These are phyloP conservation scores for Globisporangium heterothallicum DNA, from an alignment of 352 stramenopile species.

Conservation along the genomic window DNA sequence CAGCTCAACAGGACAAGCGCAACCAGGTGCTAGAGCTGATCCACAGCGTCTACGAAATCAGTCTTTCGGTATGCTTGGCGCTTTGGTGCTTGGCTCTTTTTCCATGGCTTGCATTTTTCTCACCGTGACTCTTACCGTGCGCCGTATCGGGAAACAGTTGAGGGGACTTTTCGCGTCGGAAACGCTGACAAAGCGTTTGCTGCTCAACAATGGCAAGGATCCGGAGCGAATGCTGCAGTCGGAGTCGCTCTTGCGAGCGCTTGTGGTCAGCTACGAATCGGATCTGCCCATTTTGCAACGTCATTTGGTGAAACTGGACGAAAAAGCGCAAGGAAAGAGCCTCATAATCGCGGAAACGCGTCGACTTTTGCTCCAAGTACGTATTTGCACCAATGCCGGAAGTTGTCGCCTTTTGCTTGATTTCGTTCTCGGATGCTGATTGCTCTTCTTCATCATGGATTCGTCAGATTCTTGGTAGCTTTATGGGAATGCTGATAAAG, in stretches of 20 bases:
- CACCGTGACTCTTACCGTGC: neutral
- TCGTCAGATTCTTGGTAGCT: constrained; percentile 19
- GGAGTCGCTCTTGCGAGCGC: constrained; percentile 35
- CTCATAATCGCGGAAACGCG: constrained; percentile 42
- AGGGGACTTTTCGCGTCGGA: constrained; percentile 19
- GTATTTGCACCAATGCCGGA: too few species aligned
- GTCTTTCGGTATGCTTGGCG: constrained; percentile 37
- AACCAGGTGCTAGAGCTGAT: constrained; percentile 37
- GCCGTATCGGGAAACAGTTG: neutral
- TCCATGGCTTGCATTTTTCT: too few species aligned
- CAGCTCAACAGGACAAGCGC: constrained; percentile 20
- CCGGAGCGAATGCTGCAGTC: constrained; percentile 20
- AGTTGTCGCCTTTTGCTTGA: too few species aligned
- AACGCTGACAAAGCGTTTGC: constrained; percentile 18
- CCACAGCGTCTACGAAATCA: constrained; percentile 35
- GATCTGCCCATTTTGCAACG: constrained; percentile 44
- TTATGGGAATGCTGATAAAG: constrained; percentile 36
- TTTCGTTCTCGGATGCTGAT: too few species aligned
- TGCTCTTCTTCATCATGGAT: too few species aligned
- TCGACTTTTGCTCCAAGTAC: constrained; percentile 34
- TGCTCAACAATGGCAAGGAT: constrained; percentile 27
- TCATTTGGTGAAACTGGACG: constrained; percentile 37
- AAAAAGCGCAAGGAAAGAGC: constrained; percentile 22
- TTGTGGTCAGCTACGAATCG: constrained; percentile 57
- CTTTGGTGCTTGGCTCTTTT: too few species aligned